Evolutionary conservation across 73 alveolate genomes (phyloP).

Genomic region (Blepharisma stoltei): DNA sequence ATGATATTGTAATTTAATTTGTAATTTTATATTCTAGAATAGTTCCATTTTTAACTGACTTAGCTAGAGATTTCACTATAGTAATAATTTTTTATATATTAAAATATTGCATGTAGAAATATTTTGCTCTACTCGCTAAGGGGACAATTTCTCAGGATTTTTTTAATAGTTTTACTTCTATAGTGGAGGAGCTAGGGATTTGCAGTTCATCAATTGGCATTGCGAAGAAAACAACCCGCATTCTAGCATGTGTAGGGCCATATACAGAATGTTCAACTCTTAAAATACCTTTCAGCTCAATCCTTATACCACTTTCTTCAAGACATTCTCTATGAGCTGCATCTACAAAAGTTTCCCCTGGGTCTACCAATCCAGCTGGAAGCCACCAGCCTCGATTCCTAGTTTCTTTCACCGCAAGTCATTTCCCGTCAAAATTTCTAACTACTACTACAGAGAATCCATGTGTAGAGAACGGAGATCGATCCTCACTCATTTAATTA

Average conservation of each 20-base stretch:
- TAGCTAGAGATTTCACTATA: too few species aligned
- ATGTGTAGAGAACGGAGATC: constrained; percentile 24
- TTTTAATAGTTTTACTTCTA: too few species aligned
- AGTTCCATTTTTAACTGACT: too few species aligned
- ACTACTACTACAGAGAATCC: constrained; percentile 28
- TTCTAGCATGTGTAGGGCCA: constrained; percentile 31
- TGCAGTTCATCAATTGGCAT: constrained; percentile 67
- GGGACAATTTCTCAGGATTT: too few species aligned
- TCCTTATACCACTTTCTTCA: constrained; percentile 51
- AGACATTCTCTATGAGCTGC: constrained; percentile 57
- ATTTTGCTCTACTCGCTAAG: too few species aligned
- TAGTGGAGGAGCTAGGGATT: too few species aligned
- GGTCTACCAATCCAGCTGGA: constrained; percentile 86
- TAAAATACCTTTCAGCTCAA: constrained; percentile 39
- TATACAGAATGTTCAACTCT: constrained; percentile 42
- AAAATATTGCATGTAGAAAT: too few species aligned
- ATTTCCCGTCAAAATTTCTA: constrained; percentile 31
- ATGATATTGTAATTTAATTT: too few species aligned
- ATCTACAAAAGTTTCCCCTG: constrained; percentile 58
- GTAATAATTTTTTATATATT: too few species aligned
- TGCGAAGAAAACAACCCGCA: constrained; percentile 77
- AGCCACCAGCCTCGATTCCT: constrained; percentile 86
- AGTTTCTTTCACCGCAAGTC: constrained; percentile 76
- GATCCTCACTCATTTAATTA: neutral
- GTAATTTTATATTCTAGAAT: too few species aligned